Base-by-base conservation (phyloP, 177 flowering plant species). In the Vitis hybrid region DNA sequence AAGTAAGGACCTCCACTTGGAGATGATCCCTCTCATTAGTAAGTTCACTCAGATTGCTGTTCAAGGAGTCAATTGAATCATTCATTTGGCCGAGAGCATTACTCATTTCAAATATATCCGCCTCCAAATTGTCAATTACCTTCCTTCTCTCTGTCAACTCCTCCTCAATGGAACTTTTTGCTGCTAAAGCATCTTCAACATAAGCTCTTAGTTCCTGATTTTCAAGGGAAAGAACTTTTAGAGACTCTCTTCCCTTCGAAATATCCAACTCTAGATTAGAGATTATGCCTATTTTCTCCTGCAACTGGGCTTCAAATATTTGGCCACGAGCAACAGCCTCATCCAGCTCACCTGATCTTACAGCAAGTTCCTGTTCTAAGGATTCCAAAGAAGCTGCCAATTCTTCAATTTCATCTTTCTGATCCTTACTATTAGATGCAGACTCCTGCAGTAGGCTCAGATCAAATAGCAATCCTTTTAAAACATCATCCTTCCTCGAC, bases 361-460 rank as follows among this genome's bases (percentile, higher is more conserved):
- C 20, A 16, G 71, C 81, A 55, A 90, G 82, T 56, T 90, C 90
- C 18, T 79, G 79, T 78, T 92, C 88, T 65, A 86, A 68, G 39
- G 82, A 79, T 66, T 83, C 84, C 64, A 91, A 67, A 63, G 82
- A 79, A 61, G 75, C 83, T 59, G 60, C 57, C 69, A 95, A 73
- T 75, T 87, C 81, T 77, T 85, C 85, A 61, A 84, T 70, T 70
- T 88, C 90, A 77, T 91, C 92, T 72, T 87, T 85, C 71, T 83
- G 84, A 69, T 91, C 93, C 78, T 82, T 87, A 13, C 70, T 80
- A 59, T 76, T 82, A n/a, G 95, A 87, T 31, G 97, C 84, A 56
- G 97, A 83, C 73, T 93, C 99, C 76, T 95, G 98, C 80, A 95
- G 79, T 74, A 90, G 73, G 52, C 89, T 88, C 69, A 95, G 74